Conservation (phyloP, 2,329 filamentous ascomycete genomes). For the Stagonosporopsis chrysanthemi region DNA sequence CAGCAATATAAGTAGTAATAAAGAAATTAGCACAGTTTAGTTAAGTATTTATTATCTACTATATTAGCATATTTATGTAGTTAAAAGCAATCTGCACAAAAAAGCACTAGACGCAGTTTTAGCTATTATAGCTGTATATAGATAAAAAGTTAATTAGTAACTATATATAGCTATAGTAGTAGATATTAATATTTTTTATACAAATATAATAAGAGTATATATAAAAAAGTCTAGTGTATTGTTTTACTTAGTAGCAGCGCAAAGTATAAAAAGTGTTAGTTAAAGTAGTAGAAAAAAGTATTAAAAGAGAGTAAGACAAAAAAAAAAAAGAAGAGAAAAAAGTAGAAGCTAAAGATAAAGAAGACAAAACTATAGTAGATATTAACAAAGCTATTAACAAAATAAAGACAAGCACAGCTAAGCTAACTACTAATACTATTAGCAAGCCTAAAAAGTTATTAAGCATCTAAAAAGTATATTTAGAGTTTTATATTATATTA, state of each 20-base stretch:
- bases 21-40: not conserved
- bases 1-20: not conserved
- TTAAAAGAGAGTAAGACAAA: no score
- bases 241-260: not conserved
- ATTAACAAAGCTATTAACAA: no score
- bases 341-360: not conserved
- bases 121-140: constrained; percentile 1
- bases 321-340: no score
- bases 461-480: constrained; percentile 15
- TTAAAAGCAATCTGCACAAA: not conserved
- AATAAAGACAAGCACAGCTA: no score
- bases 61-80: not conserved
- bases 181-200: no score
- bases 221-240: not conserved
- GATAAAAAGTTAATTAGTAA: no score
- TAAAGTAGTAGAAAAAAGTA: not conserved
- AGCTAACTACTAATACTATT: no score
- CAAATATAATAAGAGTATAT: no score
- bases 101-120: not conserved
- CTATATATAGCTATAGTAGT: no score
- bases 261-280: not conserved
- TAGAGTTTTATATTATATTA: no score
- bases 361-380: no score
- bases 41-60: not conserved
- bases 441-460: not conserved